These are phyloP conservation scores for Micromonas pusilla DNA, from an alignment of 139 green algal genomes.

Conservation along the genomic window DNA sequence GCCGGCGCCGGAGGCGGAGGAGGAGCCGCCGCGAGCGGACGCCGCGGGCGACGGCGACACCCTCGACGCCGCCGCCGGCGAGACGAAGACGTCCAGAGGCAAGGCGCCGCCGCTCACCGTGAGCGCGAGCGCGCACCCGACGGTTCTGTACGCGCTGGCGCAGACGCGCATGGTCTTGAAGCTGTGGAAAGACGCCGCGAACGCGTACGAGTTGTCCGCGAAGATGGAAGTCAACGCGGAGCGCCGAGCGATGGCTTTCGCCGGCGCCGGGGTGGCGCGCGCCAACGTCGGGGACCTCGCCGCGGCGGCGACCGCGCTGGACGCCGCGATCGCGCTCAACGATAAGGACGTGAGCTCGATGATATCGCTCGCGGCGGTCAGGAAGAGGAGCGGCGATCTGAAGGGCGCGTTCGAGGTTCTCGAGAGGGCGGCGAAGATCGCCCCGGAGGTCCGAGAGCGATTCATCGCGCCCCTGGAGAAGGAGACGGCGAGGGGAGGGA, in stretches of 20 bases:
- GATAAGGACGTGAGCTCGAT: neutral
- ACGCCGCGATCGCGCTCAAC: neutral
- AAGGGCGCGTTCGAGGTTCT: neutral
- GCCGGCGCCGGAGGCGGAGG: neutral
- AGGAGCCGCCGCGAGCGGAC: neutral
- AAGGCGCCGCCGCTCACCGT: too few species aligned
- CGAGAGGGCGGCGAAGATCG: neutral
- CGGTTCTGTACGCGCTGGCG: constrained; percentile 1
- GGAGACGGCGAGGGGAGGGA: neutral
- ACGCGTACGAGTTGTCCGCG: constrained; percentile 5
- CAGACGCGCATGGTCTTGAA: constrained; percentile 5
- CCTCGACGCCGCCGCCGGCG: too few species aligned
- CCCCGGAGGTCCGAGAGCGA: neutral
- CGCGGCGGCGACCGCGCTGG: neutral
- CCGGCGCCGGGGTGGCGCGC: neutral
- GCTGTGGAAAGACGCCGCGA: constrained; percentile 1
- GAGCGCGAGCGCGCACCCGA: neutral
- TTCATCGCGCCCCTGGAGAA: constrained; percentile 12
- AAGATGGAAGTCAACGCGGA: neutral
- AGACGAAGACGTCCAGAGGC: too few species aligned
- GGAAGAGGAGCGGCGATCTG: constrained; percentile 6
- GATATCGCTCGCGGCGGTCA: neutral
- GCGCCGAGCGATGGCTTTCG: neutral
- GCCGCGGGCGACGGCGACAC: too few species aligned
- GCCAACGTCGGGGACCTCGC: neutral